Percentiles rank a stretch among this genome's conserved stretches.
These are phyloP conservation scores for Torrubiella hemipterigena DNA, from an alignment of 2,329 filamentous ascomycete genomes.

Conservation along the genomic window DNA sequence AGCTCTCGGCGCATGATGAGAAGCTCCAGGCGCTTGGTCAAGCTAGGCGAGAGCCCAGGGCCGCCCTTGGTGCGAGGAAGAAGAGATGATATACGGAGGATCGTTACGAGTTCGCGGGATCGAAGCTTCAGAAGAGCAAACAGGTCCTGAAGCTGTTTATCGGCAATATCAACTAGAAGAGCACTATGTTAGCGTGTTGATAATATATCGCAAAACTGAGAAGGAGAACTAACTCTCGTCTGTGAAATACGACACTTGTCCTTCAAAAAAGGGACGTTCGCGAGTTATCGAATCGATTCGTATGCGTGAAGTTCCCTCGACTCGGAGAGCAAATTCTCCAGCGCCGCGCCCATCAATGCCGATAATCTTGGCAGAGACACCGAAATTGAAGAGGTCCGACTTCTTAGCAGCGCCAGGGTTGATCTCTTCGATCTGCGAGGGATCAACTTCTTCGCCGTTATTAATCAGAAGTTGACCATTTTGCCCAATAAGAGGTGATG, in stretches of 20 bases:
- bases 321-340: slow-evolving; percentile 69
- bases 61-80: slow-evolving; percentile 56
- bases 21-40: slow-evolving; percentile 74
- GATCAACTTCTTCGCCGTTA: slow-evolving; percentile 41
- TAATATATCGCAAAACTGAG: neutral
- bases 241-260: slow-evolving; percentile 57
- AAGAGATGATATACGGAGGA: slow-evolving; percentile 76
- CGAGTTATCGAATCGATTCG: slow-evolving; percentile 52
- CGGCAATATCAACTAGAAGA: slow-evolving; percentile 20
- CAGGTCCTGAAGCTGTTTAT: slow-evolving; percentile 53
- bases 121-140: slow-evolving; percentile 75
- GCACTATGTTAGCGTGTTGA: slow-evolving; percentile 4
- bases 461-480: slow-evolving; percentile 68
- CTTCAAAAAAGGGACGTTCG: slow-evolving; percentile 80
- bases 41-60: slow-evolving; percentile 63
- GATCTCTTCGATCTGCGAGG: slow-evolving; percentile 29
- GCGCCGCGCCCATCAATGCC: slow-evolving; percentile 65
- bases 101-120: slow-evolving; percentile 74
- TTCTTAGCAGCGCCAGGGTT: slow-evolving; percentile 50
- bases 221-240: slow-evolving; percentile 46
- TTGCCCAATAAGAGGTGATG: slow-evolving; percentile 58
- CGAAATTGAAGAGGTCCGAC: slow-evolving; percentile 70
- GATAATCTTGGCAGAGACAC: slow-evolving; percentile 67
- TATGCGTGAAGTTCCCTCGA: slow-evolving; percentile 74
- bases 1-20: slow-evolving; percentile 77